Evolutionary conservation across 495 filamentous ascomycete genomes (phyloP), one percentile per base, ranked within the genome.

Genomic region (Parathielavia hyrcaniae): DNA sequence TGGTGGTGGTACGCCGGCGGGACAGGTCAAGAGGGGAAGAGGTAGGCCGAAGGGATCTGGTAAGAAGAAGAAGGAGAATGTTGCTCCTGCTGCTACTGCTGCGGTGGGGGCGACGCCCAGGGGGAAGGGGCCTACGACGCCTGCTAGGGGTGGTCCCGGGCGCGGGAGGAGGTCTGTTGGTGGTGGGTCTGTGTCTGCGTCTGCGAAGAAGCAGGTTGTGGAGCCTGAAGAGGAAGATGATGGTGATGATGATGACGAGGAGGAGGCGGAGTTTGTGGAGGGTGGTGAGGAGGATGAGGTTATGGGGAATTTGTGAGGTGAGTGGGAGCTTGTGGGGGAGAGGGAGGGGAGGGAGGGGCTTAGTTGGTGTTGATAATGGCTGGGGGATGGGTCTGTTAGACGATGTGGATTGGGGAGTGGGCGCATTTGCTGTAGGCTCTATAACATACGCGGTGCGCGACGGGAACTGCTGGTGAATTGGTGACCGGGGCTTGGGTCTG

Each of bases 121-220:
- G 48, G 36, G 34, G 32, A 50, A 35, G 48, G 48, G 32, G 17
- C 48, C 26, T 5, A 45, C 53, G 40, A 34, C 32, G 20, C 47
- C 57, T 40, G 38, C 40, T 11, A 56, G 53, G 30, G 53, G 59
- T 1, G 50, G 53, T 10, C 41, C 30, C 13, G 59, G 53, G 1
- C 19, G 59, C 14, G 40, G 53, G 36, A 51, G 35, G 44, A 43
- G 22, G 46, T 13, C 19, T 4, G 57, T 13, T 34, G 44, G 30
- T n/a, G 49, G 13, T 11, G 49, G 44, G 49, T 40, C 53, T 9
- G 50, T n/a, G 13, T 53, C 20, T n/a, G 53, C 11, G 38, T 12
- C 43, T 23, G 35, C 19, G 16, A 20, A 22, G 34, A 43, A 41
- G 57, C n/a, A 54, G 35, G 44, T 41, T 14, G 41, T 48, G 35